Evolutionary conservation across 768 basidiomycete species (phyloP).

Genomic region (Leccinum arenicola): DNA sequence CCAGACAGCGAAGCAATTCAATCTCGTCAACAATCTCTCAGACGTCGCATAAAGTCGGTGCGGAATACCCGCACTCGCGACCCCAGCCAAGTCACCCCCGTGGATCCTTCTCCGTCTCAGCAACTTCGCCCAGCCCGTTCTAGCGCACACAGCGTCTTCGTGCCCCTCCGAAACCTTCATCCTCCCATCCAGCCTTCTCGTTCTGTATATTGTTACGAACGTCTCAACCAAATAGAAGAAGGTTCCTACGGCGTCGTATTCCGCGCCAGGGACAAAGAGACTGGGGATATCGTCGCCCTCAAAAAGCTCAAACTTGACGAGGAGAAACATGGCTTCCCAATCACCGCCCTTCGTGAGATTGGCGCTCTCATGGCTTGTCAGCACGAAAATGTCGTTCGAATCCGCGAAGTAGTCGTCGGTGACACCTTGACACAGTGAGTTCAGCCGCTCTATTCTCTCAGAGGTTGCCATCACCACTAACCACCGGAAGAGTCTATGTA

Average conservation of each 20-base stretch:
- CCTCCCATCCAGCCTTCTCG: constrained; percentile 83
- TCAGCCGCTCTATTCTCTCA: constrained; percentile 10
- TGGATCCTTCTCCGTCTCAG: constrained; percentile 19
- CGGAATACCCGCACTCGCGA: constrained; percentile 20
- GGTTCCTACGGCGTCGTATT: constrained; percentile 98
- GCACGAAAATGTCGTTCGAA: constrained; percentile 96
- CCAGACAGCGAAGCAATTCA: constrained; percentile 39
- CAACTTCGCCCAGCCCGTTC: constrained; percentile 15
- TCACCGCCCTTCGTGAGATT: constrained; percentile 92
- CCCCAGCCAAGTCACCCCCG: constrained; percentile 11
- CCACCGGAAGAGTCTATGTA: constrained; percentile 79
- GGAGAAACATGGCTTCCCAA: constrained; percentile 98
- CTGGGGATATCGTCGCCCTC: constrained; percentile 92
- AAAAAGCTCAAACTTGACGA: constrained; percentile 99
- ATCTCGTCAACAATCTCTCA: constrained; percentile 41
- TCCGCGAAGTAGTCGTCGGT: constrained; percentile 96
- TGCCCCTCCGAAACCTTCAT: constrained; percentile 72
- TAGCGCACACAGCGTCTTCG: constrained; percentile 59
- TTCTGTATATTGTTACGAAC: constrained; percentile 91
- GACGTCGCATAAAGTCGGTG: constrained; percentile 50
- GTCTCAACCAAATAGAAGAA: constrained; percentile 97
- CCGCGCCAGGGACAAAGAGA: constrained; percentile 91
- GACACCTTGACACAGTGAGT: constrained; percentile 99
- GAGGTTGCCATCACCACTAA: constrained; percentile 9
- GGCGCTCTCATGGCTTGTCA: constrained; percentile 94